These are phyloP conservation scores for Nadsonia fulvescens DNA, from an alignment of 805 yeast species.

Conservation along the genomic window DNA sequence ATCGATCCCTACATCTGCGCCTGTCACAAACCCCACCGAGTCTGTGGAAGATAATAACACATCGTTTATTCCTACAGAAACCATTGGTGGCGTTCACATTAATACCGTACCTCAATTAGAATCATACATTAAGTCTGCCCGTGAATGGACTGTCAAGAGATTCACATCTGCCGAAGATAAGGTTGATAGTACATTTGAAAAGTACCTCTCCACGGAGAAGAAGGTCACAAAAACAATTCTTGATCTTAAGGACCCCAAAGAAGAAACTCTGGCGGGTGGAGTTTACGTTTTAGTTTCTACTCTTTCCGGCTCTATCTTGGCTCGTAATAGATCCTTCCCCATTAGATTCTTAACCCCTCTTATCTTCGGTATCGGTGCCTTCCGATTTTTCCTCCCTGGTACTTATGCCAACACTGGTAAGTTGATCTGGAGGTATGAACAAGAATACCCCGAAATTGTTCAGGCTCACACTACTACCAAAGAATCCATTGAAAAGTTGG, in stretches of 20 bases:
- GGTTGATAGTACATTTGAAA: slow-evolving; percentile 29
- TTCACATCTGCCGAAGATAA: slow-evolving; percentile 21
- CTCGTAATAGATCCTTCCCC: slow-evolving; percentile 46
- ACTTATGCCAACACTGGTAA: slow-evolving; percentile 46
- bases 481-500: slow-evolving; percentile 27
- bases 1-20: slow-evolving; percentile 8
- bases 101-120: slow-evolving; percentile 35
- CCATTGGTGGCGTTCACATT: slow-evolving; percentile 38
- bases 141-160: slow-evolving; percentile 25
- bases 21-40: slow-evolving; percentile 5
- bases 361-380: slow-evolving; percentile 42
- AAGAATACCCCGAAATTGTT: slow-evolving; percentile 46
- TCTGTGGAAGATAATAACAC: slow-evolving; percentile 9
- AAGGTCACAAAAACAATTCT: slow-evolving; percentile 45
- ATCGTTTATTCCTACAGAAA: slow-evolving; percentile 11
- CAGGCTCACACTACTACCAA: slow-evolving; percentile 36
- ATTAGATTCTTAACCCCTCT: slow-evolving; percentile 41
- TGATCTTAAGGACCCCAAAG: slow-evolving; percentile 41
- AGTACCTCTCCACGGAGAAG: slow-evolving; percentile 42
- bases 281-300: slow-evolving; percentile 52
- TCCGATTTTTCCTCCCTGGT: slow-evolving; percentile 51
- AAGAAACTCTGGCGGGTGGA: slow-evolving; percentile 54
- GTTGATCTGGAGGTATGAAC: slow-evolving; percentile 43
- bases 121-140: slow-evolving; percentile 26
- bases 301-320: slow-evolving; percentile 51